Conservation (phyloP, 192 early-diverging fungal species). For the Dissophora ornata region DNA sequence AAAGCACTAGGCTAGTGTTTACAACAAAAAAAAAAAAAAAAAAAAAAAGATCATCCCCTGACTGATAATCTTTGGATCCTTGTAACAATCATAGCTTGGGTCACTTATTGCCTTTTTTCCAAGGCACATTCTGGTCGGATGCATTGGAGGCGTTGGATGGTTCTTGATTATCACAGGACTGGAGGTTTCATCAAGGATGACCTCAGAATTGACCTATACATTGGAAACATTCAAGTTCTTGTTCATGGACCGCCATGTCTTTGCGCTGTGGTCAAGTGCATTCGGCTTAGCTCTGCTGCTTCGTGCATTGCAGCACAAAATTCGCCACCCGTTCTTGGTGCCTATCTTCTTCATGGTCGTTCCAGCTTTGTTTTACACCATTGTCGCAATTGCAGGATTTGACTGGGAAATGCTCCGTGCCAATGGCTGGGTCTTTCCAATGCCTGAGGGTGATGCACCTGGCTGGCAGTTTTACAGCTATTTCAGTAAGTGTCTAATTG, state of each 20-base stretch:
- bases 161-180: constrained; percentile 93
- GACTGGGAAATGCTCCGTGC: constrained; percentile 74
- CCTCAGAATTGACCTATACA: constrained; percentile 57
- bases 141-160: constrained; percentile 95
- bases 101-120: constrained; percentile 86
- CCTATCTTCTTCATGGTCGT: constrained; percentile 90
- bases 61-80: too few species aligned
- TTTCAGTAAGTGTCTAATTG: constrained; percentile 66
- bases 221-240: constrained; percentile 71
- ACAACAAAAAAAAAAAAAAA: too few species aligned
- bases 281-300: constrained; percentile 76
- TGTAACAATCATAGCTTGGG: constrained; percentile 70
- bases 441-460: constrained; percentile 77
- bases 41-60: too few species aligned
- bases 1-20: too few species aligned
- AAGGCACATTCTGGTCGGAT: constrained; percentile 94
- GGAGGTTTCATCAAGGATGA: constrained; percentile 75
- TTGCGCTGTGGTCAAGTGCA: constrained; percentile 86
- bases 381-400: constrained; percentile 70
- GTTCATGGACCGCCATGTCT: constrained; percentile 67
- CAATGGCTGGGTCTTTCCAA: constrained; percentile 85
- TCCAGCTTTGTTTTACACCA: constrained; percentile 79
- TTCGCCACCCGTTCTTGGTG: constrained; percentile 85
- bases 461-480: constrained; percentile 93
- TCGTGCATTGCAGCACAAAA: constrained; percentile 74